Conservation (phyloP, 2,329 filamentous ascomycete species). For the Alternaria tenuissima region DNA sequence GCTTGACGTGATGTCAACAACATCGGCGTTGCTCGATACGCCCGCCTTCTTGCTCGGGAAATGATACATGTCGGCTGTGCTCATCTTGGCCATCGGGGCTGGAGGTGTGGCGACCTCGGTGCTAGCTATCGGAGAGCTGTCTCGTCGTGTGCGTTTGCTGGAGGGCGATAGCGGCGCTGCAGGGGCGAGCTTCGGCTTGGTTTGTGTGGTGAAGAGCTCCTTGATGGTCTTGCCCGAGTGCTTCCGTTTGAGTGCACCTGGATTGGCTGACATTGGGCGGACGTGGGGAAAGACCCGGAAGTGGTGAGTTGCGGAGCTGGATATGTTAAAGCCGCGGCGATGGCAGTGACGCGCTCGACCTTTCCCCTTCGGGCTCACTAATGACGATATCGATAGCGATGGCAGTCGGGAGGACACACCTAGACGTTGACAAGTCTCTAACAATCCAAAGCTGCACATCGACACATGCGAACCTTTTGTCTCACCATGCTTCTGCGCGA, state of each 20-base stretch:
- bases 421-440: not conserved
- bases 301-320: conserved; percentile 24
- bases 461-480: not conserved
- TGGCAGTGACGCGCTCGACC: conserved; percentile 40
- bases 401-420: too few relatives aligned
- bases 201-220: conserved; percentile 47
- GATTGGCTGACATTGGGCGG: conserved; percentile 45
- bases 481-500: not conserved
- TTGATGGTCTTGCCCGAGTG: conserved; percentile 47
- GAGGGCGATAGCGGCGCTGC: conserved; percentile 40
- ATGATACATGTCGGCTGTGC: conserved; percentile 47
- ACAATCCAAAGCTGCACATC: not conserved
- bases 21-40: conserved; percentile 24
- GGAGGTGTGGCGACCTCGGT: conserved; percentile 21
- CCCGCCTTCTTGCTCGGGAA: conserved; percentile 43
- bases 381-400: conserved; percentile 24
- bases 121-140: conserved; percentile 28
- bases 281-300: conserved; percentile 15
- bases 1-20: conserved; percentile 44
- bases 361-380: conserved; percentile 21
- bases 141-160: conserved; percentile 43
- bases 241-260: conserved; percentile 48
- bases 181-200: conserved; percentile 40
- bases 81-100: conserved; percentile 32
- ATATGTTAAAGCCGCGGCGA: conserved; percentile 27